Percentiles rank a stretch among this genome's conserved stretches.
These are phyloP conservation scores for Inonotus obliquus DNA, from an alignment of 1,284 basidiomycete species.

Conservation along the genomic window DNA sequence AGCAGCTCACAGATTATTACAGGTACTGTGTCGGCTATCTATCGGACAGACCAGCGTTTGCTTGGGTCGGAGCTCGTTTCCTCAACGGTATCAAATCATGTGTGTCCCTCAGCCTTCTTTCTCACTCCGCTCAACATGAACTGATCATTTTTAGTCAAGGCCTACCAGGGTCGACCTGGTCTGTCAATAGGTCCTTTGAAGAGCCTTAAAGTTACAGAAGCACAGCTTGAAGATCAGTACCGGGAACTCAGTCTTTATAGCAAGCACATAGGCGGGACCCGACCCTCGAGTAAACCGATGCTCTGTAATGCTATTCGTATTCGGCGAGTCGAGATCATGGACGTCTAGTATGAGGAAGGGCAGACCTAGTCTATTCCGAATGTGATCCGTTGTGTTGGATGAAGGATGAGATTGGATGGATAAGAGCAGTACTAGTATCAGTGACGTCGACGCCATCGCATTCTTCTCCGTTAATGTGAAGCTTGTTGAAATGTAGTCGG, in stretches of 20 bases:
- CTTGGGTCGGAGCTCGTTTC: constrained; percentile 12
- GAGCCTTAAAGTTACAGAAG: neutral
- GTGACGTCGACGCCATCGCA: too few relatives aligned
- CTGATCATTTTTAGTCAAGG: neutral
- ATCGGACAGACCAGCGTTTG: neutral
- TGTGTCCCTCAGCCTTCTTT: neutral
- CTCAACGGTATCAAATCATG: constrained; percentile 13
- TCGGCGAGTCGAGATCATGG: too few relatives aligned
- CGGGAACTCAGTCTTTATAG: neutral
- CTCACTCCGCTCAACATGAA: neutral
- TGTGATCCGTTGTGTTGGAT: too few relatives aligned
- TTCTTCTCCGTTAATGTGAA: too few relatives aligned
- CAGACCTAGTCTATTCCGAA: too few relatives aligned
- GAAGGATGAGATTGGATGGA: too few relatives aligned
- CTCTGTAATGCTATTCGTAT: too few relatives aligned
- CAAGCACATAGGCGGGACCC: neutral
- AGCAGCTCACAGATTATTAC: neutral
- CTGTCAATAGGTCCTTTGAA: constrained; percentile 1
- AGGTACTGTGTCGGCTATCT: constrained; percentile 12
- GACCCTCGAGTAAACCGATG: too few relatives aligned
- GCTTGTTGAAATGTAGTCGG: neutral
- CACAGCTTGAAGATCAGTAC: neutral
- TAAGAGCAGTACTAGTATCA: too few relatives aligned
- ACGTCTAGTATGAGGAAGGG: too few relatives aligned
- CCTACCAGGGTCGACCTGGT: constrained; percentile 5